phyloP scores from a whole-genome alignment of 352 stramenopile genomes.

The Phytophthora agathidicida region DNA sequence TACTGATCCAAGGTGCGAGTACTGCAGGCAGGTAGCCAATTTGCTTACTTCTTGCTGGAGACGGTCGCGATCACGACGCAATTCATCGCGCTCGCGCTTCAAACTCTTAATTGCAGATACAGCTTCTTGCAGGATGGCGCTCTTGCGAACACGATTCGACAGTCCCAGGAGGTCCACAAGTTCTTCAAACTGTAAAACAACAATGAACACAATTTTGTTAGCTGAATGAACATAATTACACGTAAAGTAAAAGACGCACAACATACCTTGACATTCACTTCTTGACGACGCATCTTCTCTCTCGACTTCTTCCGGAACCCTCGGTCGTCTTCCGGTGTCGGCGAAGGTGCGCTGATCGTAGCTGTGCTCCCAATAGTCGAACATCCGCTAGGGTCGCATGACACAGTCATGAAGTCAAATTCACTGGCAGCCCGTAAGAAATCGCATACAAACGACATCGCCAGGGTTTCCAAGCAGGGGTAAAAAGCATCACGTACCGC shows the following conservation, averaged over 20 bases:
- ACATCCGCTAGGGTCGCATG: conserved; percentile 52
- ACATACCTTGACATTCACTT: conserved; percentile 82
- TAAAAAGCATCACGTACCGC: conserved; percentile 37
- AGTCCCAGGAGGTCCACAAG: conserved; percentile 71
- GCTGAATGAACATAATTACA: neutral
- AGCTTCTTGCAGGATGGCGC: conserved; percentile 72
- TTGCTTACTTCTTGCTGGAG: conserved; percentile 76
- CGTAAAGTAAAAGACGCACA: neutral
- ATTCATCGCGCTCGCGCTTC: conserved; percentile 65
- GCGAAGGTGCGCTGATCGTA: conserved; percentile 21
- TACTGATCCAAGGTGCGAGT: conserved; percentile 60
- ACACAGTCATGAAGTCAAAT: conserved; percentile 46
- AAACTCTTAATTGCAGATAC: conserved; percentile 68
- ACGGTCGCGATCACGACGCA: conserved; percentile 61
- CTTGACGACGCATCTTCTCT: conserved; percentile 80
- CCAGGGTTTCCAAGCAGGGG: neutral
- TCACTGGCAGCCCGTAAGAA: conserved; percentile 32
- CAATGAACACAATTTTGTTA: conserved; percentile 1
- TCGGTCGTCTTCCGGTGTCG: conserved; percentile 55
- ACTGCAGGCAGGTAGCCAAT: conserved; percentile 68
- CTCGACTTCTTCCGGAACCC: conserved; percentile 77
- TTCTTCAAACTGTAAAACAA: conserved; percentile 63
- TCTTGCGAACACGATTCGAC: conserved; percentile 79
- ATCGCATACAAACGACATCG: conserved; percentile 34
- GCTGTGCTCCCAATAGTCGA: conserved; percentile 46